These are phyloP conservation scores for Cyclotella baltica DNA, from an alignment of 108 stramenopile genomes.

Conservation along the genomic window DNA sequence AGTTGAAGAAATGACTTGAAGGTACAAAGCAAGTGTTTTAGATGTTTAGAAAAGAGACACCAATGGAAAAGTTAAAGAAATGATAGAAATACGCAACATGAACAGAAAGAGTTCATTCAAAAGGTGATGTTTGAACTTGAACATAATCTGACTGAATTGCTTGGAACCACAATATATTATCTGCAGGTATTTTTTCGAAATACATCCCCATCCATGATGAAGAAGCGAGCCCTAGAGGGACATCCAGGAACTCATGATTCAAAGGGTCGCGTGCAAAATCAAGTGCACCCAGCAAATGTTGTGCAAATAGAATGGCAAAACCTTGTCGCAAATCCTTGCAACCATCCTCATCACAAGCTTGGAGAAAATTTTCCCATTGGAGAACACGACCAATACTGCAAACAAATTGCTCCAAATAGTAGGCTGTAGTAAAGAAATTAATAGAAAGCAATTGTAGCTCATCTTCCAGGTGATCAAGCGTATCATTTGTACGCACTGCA, in stretches of 20 bases:
- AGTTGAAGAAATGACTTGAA: too few species aligned
- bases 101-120: too few species aligned
- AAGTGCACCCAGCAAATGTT: conserved; percentile 42
- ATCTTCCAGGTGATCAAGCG: conserved; percentile 51
- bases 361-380: conserved; percentile 34
- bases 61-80: too few species aligned
- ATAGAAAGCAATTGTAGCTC: conserved; percentile 37
- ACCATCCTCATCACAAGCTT: conserved; percentile 14
- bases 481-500: conserved; percentile 53
- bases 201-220: conserved; percentile 5
- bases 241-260: conserved; percentile 30
- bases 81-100: too few species aligned
- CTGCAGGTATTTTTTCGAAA: conserved; percentile 3
- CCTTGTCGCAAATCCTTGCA: conserved; percentile 18
- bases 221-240: conserved; percentile 27
- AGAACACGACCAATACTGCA: conserved; percentile 41
- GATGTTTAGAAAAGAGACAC: too few species aligned
- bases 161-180: conserved; percentile 30
- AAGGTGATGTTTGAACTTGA: background rate
- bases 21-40: too few species aligned
- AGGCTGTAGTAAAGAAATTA: conserved; percentile 38
- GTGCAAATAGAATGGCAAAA: conserved; percentile 44
- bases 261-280: conserved; percentile 49
- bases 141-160: conserved; percentile 8
- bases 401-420: conserved; percentile 53